Evolutionary conservation across 805 yeast species (phyloP).

Genomic region (Candida tallmaniae): DNA sequence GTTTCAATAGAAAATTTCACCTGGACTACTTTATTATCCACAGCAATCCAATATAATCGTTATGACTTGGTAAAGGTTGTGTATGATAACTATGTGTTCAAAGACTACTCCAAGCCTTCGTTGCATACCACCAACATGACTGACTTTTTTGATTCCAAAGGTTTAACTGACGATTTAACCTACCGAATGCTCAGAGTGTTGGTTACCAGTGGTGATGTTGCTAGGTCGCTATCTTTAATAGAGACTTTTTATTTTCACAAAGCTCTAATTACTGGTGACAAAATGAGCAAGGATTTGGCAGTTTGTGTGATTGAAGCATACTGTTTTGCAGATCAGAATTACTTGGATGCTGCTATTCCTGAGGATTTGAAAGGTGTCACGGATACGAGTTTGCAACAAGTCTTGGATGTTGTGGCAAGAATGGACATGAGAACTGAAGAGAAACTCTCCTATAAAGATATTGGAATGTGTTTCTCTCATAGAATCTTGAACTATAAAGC

Average conservation of each 20-base stretch:
- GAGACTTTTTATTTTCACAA: slow-evolving; percentile 35
- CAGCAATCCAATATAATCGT: slow-evolving; percentile 21
- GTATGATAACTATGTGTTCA: slow-evolving; percentile 28
- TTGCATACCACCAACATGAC: slow-evolving; percentile 13
- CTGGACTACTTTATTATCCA: slow-evolving; percentile 22
- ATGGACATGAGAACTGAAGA: slow-evolving; percentile 15
- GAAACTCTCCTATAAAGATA: slow-evolving; percentile 21
- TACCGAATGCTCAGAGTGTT: slow-evolving; percentile 26
- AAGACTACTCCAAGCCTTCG: slow-evolving; percentile 15
- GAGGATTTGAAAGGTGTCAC: slow-evolving; percentile 6
- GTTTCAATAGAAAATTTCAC: not conserved
- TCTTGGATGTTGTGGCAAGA: slow-evolving; percentile 29
- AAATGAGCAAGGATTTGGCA: slow-evolving; percentile 29
- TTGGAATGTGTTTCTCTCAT: slow-evolving; percentile 25
- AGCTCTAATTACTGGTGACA: slow-evolving; percentile 25
- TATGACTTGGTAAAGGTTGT: slow-evolving; percentile 24
- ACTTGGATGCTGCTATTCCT: slow-evolving; percentile 1
- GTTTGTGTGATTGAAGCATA: slow-evolving; percentile 31
- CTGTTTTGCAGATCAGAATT: slow-evolving; percentile 18
- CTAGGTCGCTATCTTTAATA: slow-evolving; percentile 27
- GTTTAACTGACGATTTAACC: slow-evolving; percentile 21
- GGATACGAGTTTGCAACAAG: slow-evolving; percentile 24
- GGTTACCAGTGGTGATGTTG: slow-evolving; percentile 34
- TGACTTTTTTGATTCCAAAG: slow-evolving; percentile 7
- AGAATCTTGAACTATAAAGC: slow-evolving; percentile 23